Evolutionary conservation across 2,329 filamentous ascomycete genomes (phyloP), one percentile per base, ranked within the genome.

Genomic region (Capronia coronata): DNA sequence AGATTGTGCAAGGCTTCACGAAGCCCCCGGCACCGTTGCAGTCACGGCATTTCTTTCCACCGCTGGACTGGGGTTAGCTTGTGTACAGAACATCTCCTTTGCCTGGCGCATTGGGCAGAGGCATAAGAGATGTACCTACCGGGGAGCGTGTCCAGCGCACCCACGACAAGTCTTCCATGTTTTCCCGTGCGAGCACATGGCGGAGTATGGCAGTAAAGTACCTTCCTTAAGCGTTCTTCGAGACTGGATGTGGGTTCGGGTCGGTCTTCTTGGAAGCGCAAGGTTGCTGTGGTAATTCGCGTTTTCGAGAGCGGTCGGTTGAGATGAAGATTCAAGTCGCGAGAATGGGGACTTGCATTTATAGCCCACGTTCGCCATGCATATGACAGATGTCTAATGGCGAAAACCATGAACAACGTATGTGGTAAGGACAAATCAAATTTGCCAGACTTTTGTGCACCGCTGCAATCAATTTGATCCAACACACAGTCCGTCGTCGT

Each of bases 101-200:
- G 4, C 9, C 14, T 2, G 2, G 19, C 13, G 5, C 35, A 18
- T 19, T 2, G 19, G 35, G 3, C 16, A 21, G 14, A 41, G 21
- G 11, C 21, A 14, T 14, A 3, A n/a, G 21, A 18, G 19, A 13
- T 29, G 22, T 11, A 30, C 49, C 44, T 41, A 55, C 52, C 52
- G 41, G 29, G 52, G 49, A 46, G 52, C 42, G 23, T 55, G 34
- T 30, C 52, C 52, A 43, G 48, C 49, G 29, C 52, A 51, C 18
- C 41, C 42, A 45, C 42, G 34, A 38, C 52, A 55, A 14, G 45
- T 49, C 5, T 18, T 25, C 37, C 29, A 51, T 34, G 32, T 21
- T 23, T 51, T 55, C n/a, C 44, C 32, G 38, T 55, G 52, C 21
- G 43, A 39, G 42, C 49, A 51, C 52, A 55, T 55, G 16, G 22